phyloP scores from a whole-genome alignment of 2,329 filamentous ascomycete species.

The Tolypocladium album region DNA sequence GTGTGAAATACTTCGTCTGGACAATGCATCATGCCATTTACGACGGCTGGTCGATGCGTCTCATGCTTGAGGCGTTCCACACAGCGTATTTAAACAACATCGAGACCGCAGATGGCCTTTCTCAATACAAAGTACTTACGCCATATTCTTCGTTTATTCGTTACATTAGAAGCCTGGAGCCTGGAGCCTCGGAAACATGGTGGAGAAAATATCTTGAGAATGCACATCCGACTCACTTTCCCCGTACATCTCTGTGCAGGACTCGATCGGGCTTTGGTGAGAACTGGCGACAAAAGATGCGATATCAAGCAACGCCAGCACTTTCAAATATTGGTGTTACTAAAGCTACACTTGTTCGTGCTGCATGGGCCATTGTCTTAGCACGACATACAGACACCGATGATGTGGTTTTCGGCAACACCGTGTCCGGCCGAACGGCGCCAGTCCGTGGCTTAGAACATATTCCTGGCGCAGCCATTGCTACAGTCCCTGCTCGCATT shows the following conservation, averaged over 20 bases:
- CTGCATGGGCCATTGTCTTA: conserved; percentile 7
- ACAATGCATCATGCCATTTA: conserved; percentile 16
- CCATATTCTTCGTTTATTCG: background rate
- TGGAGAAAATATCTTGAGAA: background rate
- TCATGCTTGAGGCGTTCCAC: conserved; percentile 6
- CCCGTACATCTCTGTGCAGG: background rate
- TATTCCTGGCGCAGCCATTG: conserved; percentile 51
- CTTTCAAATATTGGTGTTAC: background rate
- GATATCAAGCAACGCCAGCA: background rate
- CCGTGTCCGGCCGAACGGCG: conserved; percentile 44
- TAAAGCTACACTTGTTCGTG: background rate
- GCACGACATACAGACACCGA: conserved; percentile 3
- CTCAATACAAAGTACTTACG: background rate
- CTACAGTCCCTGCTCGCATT: conserved; percentile 43
- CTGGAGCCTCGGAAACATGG: background rate
- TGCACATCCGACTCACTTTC: background rate
- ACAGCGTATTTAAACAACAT: conserved; percentile 1
- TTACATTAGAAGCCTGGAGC: background rate
- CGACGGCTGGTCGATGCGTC: conserved; percentile 13
- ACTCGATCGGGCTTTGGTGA: background rate
- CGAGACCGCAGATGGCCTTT: background rate
- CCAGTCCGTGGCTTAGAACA: conserved; percentile 36
- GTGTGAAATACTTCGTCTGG: conserved; percentile 8
- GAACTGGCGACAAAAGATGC: background rate
- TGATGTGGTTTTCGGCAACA: conserved; percentile 49